phyloP scores from a whole-genome alignment of 805 yeast genomes.

The Lachancea quebecensis region DNA sequence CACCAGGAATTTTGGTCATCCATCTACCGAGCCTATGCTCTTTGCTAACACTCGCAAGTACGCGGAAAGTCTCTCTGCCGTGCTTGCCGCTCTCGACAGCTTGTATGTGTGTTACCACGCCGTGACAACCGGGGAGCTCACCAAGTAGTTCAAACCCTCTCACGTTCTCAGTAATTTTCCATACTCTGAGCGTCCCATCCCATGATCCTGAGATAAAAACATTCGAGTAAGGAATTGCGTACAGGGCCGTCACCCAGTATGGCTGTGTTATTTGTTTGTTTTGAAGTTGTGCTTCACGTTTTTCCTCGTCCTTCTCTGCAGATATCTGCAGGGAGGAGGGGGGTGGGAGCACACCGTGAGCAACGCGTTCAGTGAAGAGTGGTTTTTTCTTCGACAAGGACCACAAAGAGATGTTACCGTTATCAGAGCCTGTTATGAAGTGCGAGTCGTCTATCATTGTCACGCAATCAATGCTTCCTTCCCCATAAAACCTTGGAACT shows the following conservation, averaged over 20 bases:
- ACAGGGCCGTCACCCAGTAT: constrained; percentile 74
- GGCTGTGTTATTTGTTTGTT: constrained; percentile 50
- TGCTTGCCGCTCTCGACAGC: constrained; percentile 47
- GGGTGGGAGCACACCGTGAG: constrained; percentile 65
- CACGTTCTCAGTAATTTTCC: constrained; percentile 65
- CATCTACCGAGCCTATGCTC: constrained; percentile 90
- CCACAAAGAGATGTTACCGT: constrained; percentile 89
- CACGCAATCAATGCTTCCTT: constrained; percentile 88
- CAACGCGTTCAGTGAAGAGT: constrained; percentile 53
- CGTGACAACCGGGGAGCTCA: constrained; percentile 52
- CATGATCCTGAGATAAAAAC: constrained; percentile 84
- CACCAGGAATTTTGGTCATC: constrained; percentile 55
- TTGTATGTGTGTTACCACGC: constrained; percentile 62
- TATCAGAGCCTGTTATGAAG: constrained; percentile 92
- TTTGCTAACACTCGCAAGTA: constrained; percentile 66
- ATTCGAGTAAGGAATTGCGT: constrained; percentile 80
- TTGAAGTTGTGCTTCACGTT: constrained; percentile 50
- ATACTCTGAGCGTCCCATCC: constrained; percentile 68
- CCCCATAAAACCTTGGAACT: constrained; percentile 45
- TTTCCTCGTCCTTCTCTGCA: constrained; percentile 37
- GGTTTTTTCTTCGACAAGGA: constrained; percentile 87
- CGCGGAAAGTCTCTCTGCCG: constrained; percentile 44
- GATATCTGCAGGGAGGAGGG: constrained; percentile 48
- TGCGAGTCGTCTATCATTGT: constrained; percentile 88
- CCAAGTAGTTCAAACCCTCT: constrained; percentile 56